Evolutionary conservation across 257 asterid species (phyloP).

Genomic region (Catharanthus roseus): DNA sequence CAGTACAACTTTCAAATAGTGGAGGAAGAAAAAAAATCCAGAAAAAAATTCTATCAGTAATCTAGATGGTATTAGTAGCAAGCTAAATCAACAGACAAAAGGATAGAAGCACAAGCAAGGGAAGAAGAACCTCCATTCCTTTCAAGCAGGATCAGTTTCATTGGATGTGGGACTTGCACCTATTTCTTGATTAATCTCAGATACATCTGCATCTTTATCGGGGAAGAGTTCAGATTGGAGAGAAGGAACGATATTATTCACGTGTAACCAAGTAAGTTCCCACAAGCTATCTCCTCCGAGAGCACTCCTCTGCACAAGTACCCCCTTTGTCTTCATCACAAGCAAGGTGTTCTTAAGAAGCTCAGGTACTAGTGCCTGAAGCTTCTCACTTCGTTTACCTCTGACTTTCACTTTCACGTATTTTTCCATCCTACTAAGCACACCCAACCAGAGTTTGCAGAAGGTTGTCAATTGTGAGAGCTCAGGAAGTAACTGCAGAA

Average conservation of each 20-base stretch:
- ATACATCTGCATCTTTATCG: conserved; percentile 40
- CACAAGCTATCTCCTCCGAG: conserved; percentile 87
- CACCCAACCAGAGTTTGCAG: conserved; percentile 87
- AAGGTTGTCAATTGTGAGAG: conserved; percentile 61
- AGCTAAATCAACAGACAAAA: conserved; percentile 18
- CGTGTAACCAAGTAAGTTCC: conserved; percentile 96
- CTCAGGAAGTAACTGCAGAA: conserved; percentile 45
- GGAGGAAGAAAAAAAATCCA: conserved; percentile 9
- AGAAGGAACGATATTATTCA: conserved; percentile 70
- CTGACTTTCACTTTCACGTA: conserved; percentile 67
- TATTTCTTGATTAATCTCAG: conserved; percentile 19
- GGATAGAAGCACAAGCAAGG: conserved; percentile 8
- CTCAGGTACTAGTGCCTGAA: conserved; percentile 81
- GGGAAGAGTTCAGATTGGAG: conserved; percentile 69
- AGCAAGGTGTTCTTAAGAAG: conserved; percentile 68
- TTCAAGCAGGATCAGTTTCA: conserved; percentile 24
- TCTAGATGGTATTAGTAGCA: conserved; percentile 9
- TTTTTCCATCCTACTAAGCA: conserved; percentile 79
- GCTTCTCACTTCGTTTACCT: conserved; percentile 69
- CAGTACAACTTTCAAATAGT: background rate
- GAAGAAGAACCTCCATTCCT: conserved; percentile 18
- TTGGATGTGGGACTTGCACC: conserved; percentile 14
- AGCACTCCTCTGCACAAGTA: conserved; percentile 68
- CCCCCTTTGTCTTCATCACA: conserved; percentile 82
- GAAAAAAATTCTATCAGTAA: conserved; percentile 5